Evolutionary conservation across 768 basidiomycete species (phyloP).

Genomic region (Pleurotus tuber-regium): DNA sequence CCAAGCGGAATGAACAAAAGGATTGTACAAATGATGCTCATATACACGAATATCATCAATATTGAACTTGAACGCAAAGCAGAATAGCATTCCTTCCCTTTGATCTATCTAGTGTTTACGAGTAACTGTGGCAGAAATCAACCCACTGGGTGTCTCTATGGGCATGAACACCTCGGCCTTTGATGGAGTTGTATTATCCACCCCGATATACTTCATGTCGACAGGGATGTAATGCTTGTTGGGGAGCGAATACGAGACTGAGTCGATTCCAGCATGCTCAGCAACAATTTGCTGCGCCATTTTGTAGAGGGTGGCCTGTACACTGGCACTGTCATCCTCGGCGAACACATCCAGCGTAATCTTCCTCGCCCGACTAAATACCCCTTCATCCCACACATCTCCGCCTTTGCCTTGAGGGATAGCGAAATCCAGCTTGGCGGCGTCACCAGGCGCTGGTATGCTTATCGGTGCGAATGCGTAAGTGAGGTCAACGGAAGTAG

Average conservation of each 20-base stretch:
- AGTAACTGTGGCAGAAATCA: slow-evolving; percentile 60
- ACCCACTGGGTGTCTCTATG: slow-evolving; percentile 72
- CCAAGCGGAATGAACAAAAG: slow-evolving; percentile 5
- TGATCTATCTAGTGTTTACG: slow-evolving; percentile 31
- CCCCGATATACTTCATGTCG: slow-evolving; percentile 69
- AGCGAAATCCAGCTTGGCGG: slow-evolving; percentile 48
- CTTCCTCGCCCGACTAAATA: slow-evolving; percentile 52
- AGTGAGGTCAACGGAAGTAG: slow-evolving; percentile 77
- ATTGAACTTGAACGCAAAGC: background rate
- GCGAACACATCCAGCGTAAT: slow-evolving; percentile 83
- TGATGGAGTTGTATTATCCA: slow-evolving; percentile 71
- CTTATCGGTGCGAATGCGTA: slow-evolving; percentile 59
- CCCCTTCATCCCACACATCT: slow-evolving; percentile 55
- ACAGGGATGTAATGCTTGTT: slow-evolving; percentile 96
- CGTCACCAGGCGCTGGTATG: slow-evolving; percentile 48
- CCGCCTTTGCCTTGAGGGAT: slow-evolving; percentile 42
- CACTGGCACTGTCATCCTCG: slow-evolving; percentile 84
- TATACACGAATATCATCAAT: too few species aligned
- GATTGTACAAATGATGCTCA: background rate
- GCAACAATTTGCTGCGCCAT: slow-evolving; percentile 75
- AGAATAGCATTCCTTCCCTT: background rate
- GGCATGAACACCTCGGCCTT: slow-evolving; percentile 57
- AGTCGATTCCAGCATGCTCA: slow-evolving; percentile 57
- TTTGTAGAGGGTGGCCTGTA: slow-evolving; percentile 91
- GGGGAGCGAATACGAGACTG: slow-evolving; percentile 74